A percentile compares a stretch with the other conserved stretches of the same genome.
These are phyloP conservation scores for Dactylonectria macrodidyma DNA, from an alignment of 2,329 filamentous ascomycete genomes.

Conservation along the genomic window DNA sequence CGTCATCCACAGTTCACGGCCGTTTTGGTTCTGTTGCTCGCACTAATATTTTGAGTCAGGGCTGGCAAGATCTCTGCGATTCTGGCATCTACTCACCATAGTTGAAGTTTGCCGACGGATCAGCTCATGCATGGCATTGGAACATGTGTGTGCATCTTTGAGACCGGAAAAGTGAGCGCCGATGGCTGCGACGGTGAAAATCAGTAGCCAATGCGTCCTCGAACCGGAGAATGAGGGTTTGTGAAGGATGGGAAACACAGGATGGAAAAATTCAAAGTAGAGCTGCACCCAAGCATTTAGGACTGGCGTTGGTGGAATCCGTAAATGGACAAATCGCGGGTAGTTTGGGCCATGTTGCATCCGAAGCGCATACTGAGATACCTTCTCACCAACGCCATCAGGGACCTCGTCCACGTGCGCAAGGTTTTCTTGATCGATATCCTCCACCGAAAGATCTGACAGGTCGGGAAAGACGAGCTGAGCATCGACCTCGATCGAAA, in stretches of 20 bases:
- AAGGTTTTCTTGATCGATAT: slow-evolving; percentile 10
- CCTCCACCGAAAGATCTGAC: neutral
- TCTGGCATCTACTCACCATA: neutral
- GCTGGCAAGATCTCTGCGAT: no score
- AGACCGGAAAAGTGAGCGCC: slow-evolving; percentile 11
- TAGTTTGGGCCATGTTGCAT: slow-evolving; percentile 3
- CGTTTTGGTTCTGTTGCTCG: neutral
- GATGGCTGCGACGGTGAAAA: slow-evolving; percentile 8
- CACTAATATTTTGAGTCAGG: neutral
- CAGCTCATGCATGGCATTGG: slow-evolving; percentile 5
- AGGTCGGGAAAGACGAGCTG: slow-evolving; percentile 7
- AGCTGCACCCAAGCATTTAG: slow-evolving; percentile 16
- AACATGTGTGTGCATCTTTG: slow-evolving; percentile 2
- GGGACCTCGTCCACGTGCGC: slow-evolving; percentile 12
- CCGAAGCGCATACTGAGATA: neutral
- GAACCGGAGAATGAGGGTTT: slow-evolving; percentile 6
- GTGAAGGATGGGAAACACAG: slow-evolving; percentile 8
- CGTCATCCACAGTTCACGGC: neutral
- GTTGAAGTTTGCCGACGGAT: slow-evolving; percentile 12
- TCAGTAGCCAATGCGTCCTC: slow-evolving; percentile 9
- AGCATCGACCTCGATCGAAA: slow-evolving; percentile 6
- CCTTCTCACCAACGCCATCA: neutral
- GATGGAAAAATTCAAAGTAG: slow-evolving; percentile 10
- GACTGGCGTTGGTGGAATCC: slow-evolving; percentile 5
- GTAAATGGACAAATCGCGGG: neutral